phyloP scores from a whole-genome alignment of 2,329 filamentous ascomycete species.

The Penicillium sp. region DNA sequence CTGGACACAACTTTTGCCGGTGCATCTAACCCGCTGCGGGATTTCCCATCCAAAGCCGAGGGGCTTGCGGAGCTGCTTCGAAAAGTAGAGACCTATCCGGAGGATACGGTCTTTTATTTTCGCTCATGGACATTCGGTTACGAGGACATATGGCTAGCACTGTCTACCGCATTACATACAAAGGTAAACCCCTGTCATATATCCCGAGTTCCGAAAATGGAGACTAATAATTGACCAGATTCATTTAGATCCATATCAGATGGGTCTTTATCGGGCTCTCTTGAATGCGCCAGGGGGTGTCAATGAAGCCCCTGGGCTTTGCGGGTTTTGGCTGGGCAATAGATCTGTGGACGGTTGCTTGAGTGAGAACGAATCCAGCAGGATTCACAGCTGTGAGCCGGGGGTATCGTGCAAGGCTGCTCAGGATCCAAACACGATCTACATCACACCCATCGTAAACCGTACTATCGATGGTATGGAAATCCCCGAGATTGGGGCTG shows the following conservation, averaged over 20 bases:
- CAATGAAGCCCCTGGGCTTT: slow-evolving; percentile 66
- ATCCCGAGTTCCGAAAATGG: not conserved
- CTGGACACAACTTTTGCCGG: slow-evolving; percentile 80
- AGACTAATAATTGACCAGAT: slow-evolving; percentile 48
- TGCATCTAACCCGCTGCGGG: slow-evolving; percentile 48
- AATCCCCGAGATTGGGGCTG: slow-evolving; percentile 72
- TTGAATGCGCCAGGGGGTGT: slow-evolving; percentile 43
- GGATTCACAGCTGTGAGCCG: slow-evolving; percentile 84
- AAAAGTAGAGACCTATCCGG: slow-evolving; percentile 67
- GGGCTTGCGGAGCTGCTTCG: slow-evolving; percentile 72
- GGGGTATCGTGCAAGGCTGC: slow-evolving; percentile 51
- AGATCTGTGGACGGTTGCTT: slow-evolving; percentile 68
- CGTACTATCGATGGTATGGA: slow-evolving; percentile 58
- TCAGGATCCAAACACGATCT: slow-evolving; percentile 59
- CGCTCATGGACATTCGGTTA: slow-evolving; percentile 92
- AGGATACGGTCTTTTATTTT: slow-evolving; percentile 77
- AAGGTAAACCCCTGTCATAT: slow-evolving; percentile 46
- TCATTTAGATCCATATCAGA: slow-evolving; percentile 81
- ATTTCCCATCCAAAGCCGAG: slow-evolving; percentile 67
- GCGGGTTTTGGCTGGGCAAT: slow-evolving; percentile 76
- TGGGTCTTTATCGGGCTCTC: slow-evolving; percentile 69
- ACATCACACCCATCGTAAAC: slow-evolving; percentile 76
- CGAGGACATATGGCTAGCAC: slow-evolving; percentile 84
- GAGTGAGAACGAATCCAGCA: slow-evolving; percentile 61
- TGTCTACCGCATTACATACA: slow-evolving; percentile 69